Evolutionary conservation across 768 basidiomycete genomes (phyloP).

Genomic region (Tephrocybe sp.): DNA sequence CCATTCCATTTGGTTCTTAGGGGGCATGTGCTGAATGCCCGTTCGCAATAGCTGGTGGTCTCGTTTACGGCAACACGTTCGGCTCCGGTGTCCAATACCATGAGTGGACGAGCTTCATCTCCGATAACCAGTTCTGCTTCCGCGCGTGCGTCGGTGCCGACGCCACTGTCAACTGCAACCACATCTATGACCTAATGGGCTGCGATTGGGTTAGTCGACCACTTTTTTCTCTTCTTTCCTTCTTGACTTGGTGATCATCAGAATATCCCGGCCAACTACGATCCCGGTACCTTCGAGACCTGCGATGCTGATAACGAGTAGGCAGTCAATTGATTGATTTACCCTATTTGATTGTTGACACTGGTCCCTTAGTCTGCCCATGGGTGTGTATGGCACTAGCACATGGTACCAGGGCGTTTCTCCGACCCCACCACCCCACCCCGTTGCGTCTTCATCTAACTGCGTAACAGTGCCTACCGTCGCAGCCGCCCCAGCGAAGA

Average conservation of each 20-base stretch:
- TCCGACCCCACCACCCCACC: conserved; percentile 59
- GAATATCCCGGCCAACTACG: conserved; percentile 75
- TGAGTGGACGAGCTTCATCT: conserved; percentile 88
- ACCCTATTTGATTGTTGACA: not conserved
- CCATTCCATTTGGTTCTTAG: not conserved
- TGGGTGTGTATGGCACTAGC: conserved; percentile 74
- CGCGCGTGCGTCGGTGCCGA: conserved; percentile 68
- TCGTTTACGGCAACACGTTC: conserved; percentile 68
- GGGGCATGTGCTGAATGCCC: not conserved
- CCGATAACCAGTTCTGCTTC: conserved; percentile 64
- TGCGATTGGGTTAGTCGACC: conserved; percentile 46
- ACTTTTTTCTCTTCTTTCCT: not conserved
- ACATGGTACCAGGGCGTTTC: conserved; percentile 65
- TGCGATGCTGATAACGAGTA: conserved; percentile 62
- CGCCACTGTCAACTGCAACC: conserved; percentile 63
- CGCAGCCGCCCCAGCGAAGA: conserved; percentile 23
- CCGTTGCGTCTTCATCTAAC: conserved; percentile 60
- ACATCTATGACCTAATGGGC: conserved; percentile 76
- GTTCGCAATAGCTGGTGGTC: conserved; percentile 55
- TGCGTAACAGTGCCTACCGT: conserved; percentile 49
- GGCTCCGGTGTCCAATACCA: conserved; percentile 54
- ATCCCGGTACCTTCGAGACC: conserved; percentile 58
- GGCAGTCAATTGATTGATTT: conserved; percentile 10
- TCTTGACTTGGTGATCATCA: conserved; percentile 30
- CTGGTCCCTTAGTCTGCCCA: conserved; percentile 39